Base-by-base conservation (phyloP, 495 filamentous ascomycete species). In the Aspergillus egyptiacus region DNA sequence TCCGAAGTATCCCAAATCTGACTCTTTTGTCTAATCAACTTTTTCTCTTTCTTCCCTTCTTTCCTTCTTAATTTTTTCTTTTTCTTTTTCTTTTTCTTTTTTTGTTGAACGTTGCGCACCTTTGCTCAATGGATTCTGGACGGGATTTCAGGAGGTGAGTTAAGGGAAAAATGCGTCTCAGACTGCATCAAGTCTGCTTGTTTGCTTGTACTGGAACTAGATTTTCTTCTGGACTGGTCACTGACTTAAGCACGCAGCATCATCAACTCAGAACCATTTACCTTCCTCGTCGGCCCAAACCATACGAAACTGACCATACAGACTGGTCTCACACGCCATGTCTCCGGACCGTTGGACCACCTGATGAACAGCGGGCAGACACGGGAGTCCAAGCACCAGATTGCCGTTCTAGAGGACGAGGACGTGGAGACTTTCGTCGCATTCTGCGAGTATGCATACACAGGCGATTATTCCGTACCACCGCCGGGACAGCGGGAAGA, bases 371-470 rank as follows among this genome's bases (percentile, higher is more conserved):
- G 71, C 50, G 72, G 71, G 6, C 52, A 63, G 28, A 74, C 67
- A 3, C 57, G 62, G 23, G 74, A 77, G 47, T 74, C 71, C 1
- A 69, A 65, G 48, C 63, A 72, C 44, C 64, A 66, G 11, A 64
- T 69, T 22, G 69, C 67, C 3, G 58, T 68, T 6, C 46, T 74
- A 27, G 71, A 75, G 28, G 70, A 77, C 8, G 68, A 74, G 20
- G 68, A 73, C 46, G 68, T 70, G 13, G 65, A 70, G 39, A 74
- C 71, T 13, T 75, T 77, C 40, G 63, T 71, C 23, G 68, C 70
- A 2, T 72, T 75, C 43, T 70, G 64, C 53, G 68, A 75, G 46
- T 76, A 73, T 64, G 72, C 72, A 37, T 77, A 77, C 44, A 70
- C 67, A 1, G 72, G 74, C 8, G 65, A 76, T 33, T 77, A 77